Conservation (phyloP, 768 basidiomycete species). For the Boletus vermiculosoides region DNA sequence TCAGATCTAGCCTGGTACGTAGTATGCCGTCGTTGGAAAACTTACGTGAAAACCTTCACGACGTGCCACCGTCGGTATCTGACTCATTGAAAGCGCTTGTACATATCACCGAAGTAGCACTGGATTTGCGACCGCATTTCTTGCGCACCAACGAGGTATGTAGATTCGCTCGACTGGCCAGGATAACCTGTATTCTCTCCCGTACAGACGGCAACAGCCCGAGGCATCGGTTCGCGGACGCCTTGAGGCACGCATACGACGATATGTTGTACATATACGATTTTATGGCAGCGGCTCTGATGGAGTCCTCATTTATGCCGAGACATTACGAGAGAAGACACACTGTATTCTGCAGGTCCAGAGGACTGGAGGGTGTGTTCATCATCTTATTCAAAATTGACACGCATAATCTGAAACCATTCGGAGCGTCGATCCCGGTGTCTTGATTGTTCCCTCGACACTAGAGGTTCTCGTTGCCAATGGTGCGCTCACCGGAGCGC, state of each 20-base stretch:
- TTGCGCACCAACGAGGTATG: conserved; percentile 72
- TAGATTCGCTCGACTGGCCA: not conserved
- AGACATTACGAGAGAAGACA: too few species aligned
- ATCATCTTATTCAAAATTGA: too few species aligned
- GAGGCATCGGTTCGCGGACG: conserved; percentile 81
- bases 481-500: too few species aligned
- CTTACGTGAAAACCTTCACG: conserved; percentile 59
- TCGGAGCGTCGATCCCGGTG: too few species aligned
- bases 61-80: conserved; percentile 64
- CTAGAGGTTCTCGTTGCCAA: too few species aligned
- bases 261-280: conserved; percentile 45
- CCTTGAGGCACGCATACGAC: conserved; percentile 74
- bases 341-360: too few species aligned
- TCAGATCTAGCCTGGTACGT: conserved; percentile 46
- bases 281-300: too few species aligned
- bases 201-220: conserved; percentile 55
- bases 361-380: too few species aligned
- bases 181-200: not conserved
- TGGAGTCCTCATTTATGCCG: too few species aligned
- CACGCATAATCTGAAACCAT: too few species aligned
- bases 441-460: too few species aligned
- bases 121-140: conserved; percentile 72
- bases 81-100: conserved; percentile 71
- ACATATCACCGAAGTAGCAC: conserved; percentile 61
- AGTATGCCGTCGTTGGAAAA: conserved; percentile 52